Conservation (phyloP, 116 monocot genomes). For the Trichopus zeylanicus region DNA sequence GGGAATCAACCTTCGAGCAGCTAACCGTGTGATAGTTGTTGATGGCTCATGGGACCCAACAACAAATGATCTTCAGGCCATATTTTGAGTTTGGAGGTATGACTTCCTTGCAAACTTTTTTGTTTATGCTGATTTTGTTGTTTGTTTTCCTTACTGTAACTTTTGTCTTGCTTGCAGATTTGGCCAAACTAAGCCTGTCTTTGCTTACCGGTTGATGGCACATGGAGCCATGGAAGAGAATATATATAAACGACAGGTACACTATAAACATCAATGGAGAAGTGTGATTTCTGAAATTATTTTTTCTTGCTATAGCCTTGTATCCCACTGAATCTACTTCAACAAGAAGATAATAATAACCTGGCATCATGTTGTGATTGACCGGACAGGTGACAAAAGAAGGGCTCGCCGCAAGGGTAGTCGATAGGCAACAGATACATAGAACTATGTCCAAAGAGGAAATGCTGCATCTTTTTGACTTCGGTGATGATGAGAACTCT, state of each 20-base stretch:
- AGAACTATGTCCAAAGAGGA: constrained; percentile 98
- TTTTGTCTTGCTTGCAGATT: constrained; percentile 52
- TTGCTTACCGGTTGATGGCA: constrained; percentile 90
- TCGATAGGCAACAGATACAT: constrained; percentile 84
- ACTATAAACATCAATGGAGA: neutral
- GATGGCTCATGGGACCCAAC: constrained; percentile 99
- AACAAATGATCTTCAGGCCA: constrained; percentile 94
- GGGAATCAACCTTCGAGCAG: constrained; percentile 91
- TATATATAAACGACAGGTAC: constrained; percentile 96
- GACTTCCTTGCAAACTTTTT: constrained; percentile 11
- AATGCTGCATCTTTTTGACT: constrained; percentile 86
- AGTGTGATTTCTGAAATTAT: neutral
- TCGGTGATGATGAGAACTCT: constrained; percentile 73
- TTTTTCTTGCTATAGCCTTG: neutral
- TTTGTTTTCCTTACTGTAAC: neutral
- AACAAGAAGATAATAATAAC: too few relatives aligned
- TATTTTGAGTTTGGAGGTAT: constrained; percentile 93
- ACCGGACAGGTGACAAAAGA: constrained; percentile 94
- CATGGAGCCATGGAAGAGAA: constrained; percentile 98
- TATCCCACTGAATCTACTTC: too few relatives aligned
- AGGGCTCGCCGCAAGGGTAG: constrained; percentile 91
- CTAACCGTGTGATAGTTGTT: constrained; percentile 86
- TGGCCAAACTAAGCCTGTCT: constrained; percentile 91
- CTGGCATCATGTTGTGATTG: too few relatives aligned
- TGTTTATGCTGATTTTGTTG: constrained; percentile 1